phyloP scores from a whole-genome alignment of 1,284 basidiomycete genomes.

The Cutaneotrichosporon cavernicola region DNA sequence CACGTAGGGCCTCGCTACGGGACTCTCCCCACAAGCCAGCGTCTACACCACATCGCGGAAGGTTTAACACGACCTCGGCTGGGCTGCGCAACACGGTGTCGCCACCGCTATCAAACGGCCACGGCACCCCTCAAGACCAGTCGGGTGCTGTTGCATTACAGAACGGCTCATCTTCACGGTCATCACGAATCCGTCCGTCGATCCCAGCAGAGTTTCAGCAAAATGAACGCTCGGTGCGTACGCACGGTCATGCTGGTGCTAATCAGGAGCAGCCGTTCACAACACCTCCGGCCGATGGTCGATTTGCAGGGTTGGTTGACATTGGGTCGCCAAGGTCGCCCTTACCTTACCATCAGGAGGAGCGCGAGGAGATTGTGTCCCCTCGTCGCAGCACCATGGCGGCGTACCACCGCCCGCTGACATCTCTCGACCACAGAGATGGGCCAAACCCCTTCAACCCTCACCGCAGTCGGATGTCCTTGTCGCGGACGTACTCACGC shows the following conservation, averaged over 20 bases:
- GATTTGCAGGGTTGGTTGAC: background rate
- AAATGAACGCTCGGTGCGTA: slow-evolving; percentile 35
- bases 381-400: background rate
- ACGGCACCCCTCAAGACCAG: background rate
- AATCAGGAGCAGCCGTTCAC: slow-evolving; percentile 3
- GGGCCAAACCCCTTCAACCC: background rate
- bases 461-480: background rate
- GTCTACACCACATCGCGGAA: background rate
- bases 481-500: background rate
- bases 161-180: slow-evolving; percentile 2
- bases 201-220: slow-evolving; percentile 41
- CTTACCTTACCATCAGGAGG: background rate
- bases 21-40: background rate
- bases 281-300: background rate
- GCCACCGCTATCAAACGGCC: slow-evolving; percentile 1
- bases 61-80: background rate
- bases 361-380: slow-evolving; percentile 4
- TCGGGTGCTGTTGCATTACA: background rate
- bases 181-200: background rate
- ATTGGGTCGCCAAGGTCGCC: background rate
- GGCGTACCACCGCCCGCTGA: background rate
- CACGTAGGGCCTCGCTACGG: slow-evolving; percentile 14
- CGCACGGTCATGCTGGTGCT: background rate
- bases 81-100: slow-evolving; percentile 2
- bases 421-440: background rate